Percentiles rank a stretch among this genome's conserved stretches.
These are phyloP conservation scores for Ampelocalamus luodianensis DNA, from an alignment of 176 grass and related monocot genomes.

Conservation along the genomic window DNA sequence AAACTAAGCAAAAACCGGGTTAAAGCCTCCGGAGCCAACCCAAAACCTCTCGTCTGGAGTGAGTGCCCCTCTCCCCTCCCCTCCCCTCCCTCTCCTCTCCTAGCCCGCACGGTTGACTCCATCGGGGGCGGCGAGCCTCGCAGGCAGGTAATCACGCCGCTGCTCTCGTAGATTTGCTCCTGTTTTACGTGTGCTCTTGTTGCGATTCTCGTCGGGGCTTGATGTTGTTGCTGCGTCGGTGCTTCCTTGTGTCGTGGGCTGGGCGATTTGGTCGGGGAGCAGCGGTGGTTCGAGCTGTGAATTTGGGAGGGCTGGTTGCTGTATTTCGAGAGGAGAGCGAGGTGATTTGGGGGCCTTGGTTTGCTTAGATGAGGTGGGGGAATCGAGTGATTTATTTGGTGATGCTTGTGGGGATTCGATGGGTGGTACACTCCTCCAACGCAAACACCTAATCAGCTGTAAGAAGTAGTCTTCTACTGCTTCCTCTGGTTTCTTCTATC, in stretches of 20 bases:
- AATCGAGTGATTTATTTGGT: constrained; percentile 11
- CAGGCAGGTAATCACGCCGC: constrained; percentile 9
- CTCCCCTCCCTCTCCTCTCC: not conserved
- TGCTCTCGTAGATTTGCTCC: constrained; percentile 1
- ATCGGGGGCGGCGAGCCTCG: not conserved
- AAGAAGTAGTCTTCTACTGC: not conserved
- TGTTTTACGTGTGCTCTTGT: not conserved
- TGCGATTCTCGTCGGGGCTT: not conserved
- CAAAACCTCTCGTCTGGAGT: constrained; percentile 25
- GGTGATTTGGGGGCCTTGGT: not conserved
- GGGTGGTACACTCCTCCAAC: not conserved
- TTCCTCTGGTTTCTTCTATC: not conserved
- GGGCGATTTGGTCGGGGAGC: not conserved
- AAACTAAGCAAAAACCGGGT: constrained; percentile 12
- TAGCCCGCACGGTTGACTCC: constrained; percentile 25
- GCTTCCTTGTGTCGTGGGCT: not conserved
- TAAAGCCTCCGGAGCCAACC: constrained; percentile 19
- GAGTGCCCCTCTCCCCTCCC: not conserved
- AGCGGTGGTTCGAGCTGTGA: constrained; percentile 8
- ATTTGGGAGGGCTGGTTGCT: not conserved
- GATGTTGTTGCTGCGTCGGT: not conserved
- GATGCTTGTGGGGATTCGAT: constrained; percentile 2
- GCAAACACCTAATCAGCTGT: not conserved
- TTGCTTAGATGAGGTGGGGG: not conserved
- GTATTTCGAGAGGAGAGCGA: not conserved